Conservation (phyloP, 495 filamentous ascomycete species). For the Cercophora newfieldiana region DNA sequence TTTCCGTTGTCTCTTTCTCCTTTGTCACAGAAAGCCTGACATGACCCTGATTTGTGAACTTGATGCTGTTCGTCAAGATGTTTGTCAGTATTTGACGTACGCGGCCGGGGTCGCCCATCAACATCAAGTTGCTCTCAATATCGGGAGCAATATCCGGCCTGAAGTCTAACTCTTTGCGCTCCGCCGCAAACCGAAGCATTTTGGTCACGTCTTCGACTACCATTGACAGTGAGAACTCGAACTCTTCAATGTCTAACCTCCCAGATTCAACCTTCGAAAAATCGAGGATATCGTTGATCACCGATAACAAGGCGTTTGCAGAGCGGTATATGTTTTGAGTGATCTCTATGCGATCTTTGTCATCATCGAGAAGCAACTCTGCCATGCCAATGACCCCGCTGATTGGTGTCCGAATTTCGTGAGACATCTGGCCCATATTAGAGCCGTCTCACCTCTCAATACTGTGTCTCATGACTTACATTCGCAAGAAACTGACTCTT, state of each 20-base stretch:
- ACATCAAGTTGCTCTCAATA: slow-evolving; percentile 46
- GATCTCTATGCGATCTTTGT: slow-evolving; percentile 71
- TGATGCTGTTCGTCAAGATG: slow-evolving; percentile 84
- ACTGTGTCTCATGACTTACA: slow-evolving; percentile 23
- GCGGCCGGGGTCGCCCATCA: slow-evolving; percentile 76
- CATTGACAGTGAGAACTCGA: slow-evolving; percentile 73
- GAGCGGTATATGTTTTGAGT: slow-evolving; percentile 79
- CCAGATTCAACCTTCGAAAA: slow-evolving; percentile 86
- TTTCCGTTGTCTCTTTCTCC: slow-evolving; percentile 49
- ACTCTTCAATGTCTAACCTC: slow-evolving; percentile 69
- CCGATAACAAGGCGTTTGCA: slow-evolving; percentile 75
- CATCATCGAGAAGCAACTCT: slow-evolving; percentile 67
- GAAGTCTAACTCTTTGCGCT: slow-evolving; percentile 60
- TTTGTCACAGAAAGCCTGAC: slow-evolving; percentile 56
- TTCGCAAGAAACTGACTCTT: slow-evolving; percentile 71
- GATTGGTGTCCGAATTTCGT: slow-evolving; percentile 78
- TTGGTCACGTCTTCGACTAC: slow-evolving; percentile 71
- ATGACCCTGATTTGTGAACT: slow-evolving; percentile 76
- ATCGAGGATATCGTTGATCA: slow-evolving; percentile 89
- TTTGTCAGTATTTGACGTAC: slow-evolving; percentile 84
- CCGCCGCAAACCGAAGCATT: slow-evolving; percentile 60
- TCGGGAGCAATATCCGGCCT: slow-evolving; percentile 45
- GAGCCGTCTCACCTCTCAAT: not conserved
- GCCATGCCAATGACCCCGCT: slow-evolving; percentile 73
- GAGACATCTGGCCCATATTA: slow-evolving; percentile 62